phyloP scores from a whole-genome alignment of 306 rosid genomes.

The Mimosa bimucronata region DNA sequence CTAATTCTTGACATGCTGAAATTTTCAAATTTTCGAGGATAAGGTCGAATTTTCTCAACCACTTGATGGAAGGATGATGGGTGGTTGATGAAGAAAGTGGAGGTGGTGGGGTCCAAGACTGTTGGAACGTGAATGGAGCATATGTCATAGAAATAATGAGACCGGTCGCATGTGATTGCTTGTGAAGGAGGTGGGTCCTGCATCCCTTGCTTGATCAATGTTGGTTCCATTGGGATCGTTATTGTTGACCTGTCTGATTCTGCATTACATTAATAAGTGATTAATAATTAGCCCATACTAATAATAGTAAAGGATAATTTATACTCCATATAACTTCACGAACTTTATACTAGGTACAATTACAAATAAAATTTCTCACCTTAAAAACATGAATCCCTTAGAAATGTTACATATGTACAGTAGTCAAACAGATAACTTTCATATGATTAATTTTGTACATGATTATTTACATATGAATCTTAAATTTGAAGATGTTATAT shows the following conservation, averaged over 20 bases:
- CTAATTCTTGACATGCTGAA: constrained; percentile 33
- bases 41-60: constrained; percentile 47
- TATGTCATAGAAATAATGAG: constrained; percentile 43
- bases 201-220: neutral
- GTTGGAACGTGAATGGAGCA: constrained; percentile 47
- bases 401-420: too few species aligned
- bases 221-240: neutral
- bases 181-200: neutral
- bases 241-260: neutral
- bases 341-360: too few species aligned
- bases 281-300: neutral
- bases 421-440: too few species aligned
- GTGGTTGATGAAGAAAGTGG: constrained; percentile 42
- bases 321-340: too few species aligned
- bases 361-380: too few species aligned
- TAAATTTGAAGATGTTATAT: too few species aligned
- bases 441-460: too few species aligned
- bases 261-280: neutral
- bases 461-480: too few species aligned
- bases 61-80: constrained; percentile 17
- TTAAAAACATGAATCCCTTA: too few species aligned
- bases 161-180: constrained; percentile 45
- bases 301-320: neutral
- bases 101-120: constrained; percentile 44
- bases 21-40: constrained; percentile 44